Percentiles rank a stretch among this genome's conserved stretches.
These are phyloP conservation scores for Penicillium sp. DNA, from an alignment of 2,329 filamentous ascomycete genomes.

Conservation along the genomic window DNA sequence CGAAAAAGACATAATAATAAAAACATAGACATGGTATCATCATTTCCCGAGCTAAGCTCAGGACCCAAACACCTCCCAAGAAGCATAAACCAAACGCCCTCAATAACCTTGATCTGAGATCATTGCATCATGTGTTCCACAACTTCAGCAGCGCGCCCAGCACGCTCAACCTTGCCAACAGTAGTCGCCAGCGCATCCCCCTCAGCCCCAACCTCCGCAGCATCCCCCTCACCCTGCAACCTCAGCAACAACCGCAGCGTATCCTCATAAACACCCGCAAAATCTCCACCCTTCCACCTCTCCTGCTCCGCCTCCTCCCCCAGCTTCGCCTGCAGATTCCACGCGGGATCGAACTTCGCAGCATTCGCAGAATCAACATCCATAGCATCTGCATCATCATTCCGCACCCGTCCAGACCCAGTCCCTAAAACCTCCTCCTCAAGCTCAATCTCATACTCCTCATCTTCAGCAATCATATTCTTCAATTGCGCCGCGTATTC, in stretches of 20 bases:
- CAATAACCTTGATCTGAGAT: slow-evolving; percentile 15
- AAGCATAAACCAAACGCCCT: background rate
- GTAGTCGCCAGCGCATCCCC: slow-evolving; percentile 47
- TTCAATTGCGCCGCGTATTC: slow-evolving; percentile 40
- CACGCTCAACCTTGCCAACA: slow-evolving; percentile 50
- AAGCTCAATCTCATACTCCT: slow-evolving; percentile 64
- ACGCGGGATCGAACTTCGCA: slow-evolving; percentile 19
- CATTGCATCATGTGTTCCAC: slow-evolving; percentile 49
- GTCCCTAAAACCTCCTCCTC: slow-evolving; percentile 13
- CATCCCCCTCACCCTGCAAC: slow-evolving; percentile 38
- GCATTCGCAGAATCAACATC: slow-evolving; percentile 32
- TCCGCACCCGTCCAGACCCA: background rate
- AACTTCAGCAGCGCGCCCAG: slow-evolving; percentile 48
- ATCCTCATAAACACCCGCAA: slow-evolving; percentile 45
- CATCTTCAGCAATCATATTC: slow-evolving; percentile 37
- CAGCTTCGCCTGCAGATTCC: slow-evolving; percentile 36
- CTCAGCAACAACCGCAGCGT: slow-evolving; percentile 41
- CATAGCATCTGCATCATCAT: slow-evolving; percentile 13
- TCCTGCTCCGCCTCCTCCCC: slow-evolving; percentile 37
- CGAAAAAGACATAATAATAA: slow-evolving; percentile 1
- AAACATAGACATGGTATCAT: slow-evolving; percentile 30
- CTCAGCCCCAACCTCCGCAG: slow-evolving; percentile 25
- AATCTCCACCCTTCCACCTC: slow-evolving; percentile 45
- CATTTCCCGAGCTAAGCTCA: slow-evolving; percentile 12
- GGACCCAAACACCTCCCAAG: slow-evolving; percentile 14